These are phyloP conservation scores for Boletus sp. DNA, from an alignment of 1,284 basidiomycete genomes.

Conservation along the genomic window DNA sequence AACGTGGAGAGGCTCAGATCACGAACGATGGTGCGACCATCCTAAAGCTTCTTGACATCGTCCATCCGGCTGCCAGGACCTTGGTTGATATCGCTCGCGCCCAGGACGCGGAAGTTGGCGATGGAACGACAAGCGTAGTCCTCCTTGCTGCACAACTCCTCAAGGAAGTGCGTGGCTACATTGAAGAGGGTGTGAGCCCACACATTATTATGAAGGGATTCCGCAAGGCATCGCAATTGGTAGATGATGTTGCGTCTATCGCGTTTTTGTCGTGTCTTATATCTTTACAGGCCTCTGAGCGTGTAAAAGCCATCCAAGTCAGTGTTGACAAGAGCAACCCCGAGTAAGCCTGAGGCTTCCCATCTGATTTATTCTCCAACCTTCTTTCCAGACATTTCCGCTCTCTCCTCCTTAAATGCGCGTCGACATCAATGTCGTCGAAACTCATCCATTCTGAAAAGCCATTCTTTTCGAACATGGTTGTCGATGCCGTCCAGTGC, in stretches of 20 bases:
- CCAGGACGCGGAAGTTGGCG: slow-evolving; percentile 98
- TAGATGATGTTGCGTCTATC: slow-evolving; percentile 45
- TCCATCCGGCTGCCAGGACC: slow-evolving; percentile 96
- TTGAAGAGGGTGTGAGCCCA: slow-evolving; percentile 98
- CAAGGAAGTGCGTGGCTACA: slow-evolving; percentile 90
- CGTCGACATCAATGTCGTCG: slow-evolving; percentile 98
- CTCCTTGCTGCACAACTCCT: slow-evolving; percentile 93
- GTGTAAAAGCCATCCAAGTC: slow-evolving; percentile 90
- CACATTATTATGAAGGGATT: slow-evolving; percentile 99
- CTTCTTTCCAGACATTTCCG: slow-evolving; percentile 76
- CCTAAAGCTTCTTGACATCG: slow-evolving; percentile 95
- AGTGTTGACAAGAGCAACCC: slow-evolving; percentile 91
- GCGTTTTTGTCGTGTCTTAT: slow-evolving; percentile 10
- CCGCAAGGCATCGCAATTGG: slow-evolving; percentile 86
- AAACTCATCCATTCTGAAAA: slow-evolving; percentile 99
- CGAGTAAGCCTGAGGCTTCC: slow-evolving; percentile 58
- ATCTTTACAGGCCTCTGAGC: slow-evolving; percentile 72
- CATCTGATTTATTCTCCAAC: slow-evolving; percentile 13
- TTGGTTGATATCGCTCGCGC: slow-evolving; percentile 98
- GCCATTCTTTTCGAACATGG: slow-evolving; percentile 99
- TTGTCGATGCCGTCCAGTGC: slow-evolving; percentile 93
- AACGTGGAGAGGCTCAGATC: slow-evolving; percentile 95
- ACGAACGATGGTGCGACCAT: slow-evolving; percentile 99
- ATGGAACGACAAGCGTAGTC: slow-evolving; percentile 97
- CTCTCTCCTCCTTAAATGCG: slow-evolving; percentile 94